Percentiles rank a stretch among this genome's conserved stretches.
Evolutionary conservation across 148 eudicot species (phyloP).

Genomic region (Camellia japonica): DNA sequence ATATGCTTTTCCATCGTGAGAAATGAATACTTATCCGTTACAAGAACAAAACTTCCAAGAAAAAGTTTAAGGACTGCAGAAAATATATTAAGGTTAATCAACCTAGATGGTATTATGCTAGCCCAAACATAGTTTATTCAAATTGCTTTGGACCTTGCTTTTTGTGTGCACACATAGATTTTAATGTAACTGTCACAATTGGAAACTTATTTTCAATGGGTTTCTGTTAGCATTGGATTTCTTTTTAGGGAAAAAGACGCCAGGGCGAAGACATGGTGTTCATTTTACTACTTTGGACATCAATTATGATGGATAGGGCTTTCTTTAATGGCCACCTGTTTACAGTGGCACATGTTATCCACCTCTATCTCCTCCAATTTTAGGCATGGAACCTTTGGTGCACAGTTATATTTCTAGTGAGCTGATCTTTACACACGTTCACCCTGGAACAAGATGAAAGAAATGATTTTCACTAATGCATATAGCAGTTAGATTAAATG

Average conservation of each 20-base stretch:
- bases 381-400: background rate
- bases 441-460: background rate
- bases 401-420: background rate
- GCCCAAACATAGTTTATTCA: background rate
- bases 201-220: too few relatives aligned
- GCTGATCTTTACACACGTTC: background rate
- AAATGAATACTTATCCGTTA: too few relatives aligned
- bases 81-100: background rate
- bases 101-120: background rate
- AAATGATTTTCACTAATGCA: background rate
- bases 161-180: background rate
- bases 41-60: background rate
- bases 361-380: background rate
- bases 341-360: background rate
- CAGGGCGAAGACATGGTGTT: too few relatives aligned
- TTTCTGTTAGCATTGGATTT: too few relatives aligned
- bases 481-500: slow-evolving; percentile 4
- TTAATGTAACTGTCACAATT: too few relatives aligned
- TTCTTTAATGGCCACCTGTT: background rate
- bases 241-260: too few relatives aligned
- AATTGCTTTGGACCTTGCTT: background rate
- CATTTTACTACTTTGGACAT: too few relatives aligned
- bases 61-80: background rate
- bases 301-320: too few relatives aligned
- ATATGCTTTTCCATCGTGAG: too few relatives aligned